Conservation (phyloP, 78 protist genomes). For the Dictyostelium intermedium region DNA sequence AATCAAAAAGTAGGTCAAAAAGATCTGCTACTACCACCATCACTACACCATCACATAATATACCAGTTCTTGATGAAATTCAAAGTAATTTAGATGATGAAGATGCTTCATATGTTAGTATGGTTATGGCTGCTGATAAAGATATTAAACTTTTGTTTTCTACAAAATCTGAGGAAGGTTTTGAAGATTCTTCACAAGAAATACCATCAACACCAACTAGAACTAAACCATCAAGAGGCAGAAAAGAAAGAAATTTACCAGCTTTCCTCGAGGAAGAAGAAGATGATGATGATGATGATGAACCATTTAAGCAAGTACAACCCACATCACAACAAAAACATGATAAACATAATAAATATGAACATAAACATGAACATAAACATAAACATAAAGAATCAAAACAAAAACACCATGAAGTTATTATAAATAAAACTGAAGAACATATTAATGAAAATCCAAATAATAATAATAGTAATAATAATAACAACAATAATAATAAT, state of each 20-base stretch:
- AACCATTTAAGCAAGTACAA: not conserved
- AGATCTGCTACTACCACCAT: not conserved
- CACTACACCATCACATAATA: not conserved
- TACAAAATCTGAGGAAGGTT: not conserved
- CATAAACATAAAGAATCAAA: not conserved
- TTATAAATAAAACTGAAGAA: not conserved
- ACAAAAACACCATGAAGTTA: not conserved
- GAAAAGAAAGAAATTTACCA: not conserved
- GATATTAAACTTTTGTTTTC: not conserved
- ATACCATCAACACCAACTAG: not conserved
- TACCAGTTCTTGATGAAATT: not conserved
- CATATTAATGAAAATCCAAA: not conserved
- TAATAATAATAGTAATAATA: not conserved
- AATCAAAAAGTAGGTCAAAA: not conserved
- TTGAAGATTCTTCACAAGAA: not conserved
- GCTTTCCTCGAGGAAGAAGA: too few relatives aligned
- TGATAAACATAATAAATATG: too few relatives aligned
- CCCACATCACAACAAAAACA: not conserved
- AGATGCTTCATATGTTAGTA: slow-evolving; percentile 27
- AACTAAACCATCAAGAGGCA: not conserved
- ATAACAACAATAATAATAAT: too few relatives aligned
- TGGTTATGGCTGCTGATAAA: slow-evolving; percentile 18
- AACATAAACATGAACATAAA: not conserved
- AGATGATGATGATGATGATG: slow-evolving; percentile 8
- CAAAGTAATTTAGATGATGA: slow-evolving; percentile 29